phyloP scores from a whole-genome alignment of 768 basidiomycete genomes.

The Rhodotorula graminis region DNA sequence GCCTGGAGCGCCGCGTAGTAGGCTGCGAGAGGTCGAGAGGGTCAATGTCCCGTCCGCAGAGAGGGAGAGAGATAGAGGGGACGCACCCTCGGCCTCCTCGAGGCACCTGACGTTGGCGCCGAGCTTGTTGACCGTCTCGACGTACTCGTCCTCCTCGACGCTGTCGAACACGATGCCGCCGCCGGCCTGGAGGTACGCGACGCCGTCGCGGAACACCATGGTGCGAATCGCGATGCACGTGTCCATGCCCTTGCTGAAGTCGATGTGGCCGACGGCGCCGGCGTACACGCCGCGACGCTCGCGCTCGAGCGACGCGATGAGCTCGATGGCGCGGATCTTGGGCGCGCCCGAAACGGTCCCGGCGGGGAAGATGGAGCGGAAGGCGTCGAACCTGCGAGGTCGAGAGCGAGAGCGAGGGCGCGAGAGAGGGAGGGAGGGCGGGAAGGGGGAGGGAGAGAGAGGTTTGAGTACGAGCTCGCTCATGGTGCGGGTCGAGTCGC shows the following conservation, averaged over 20 bases:
- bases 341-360: conserved; percentile 98
- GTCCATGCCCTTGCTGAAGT: conserved; percentile 86
- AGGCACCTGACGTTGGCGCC: conserved; percentile 78
- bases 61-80: neutral
- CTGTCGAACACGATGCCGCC: conserved; percentile 97
- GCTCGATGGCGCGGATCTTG: conserved; percentile 96
- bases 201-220: conserved; percentile 93
- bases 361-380: conserved; percentile 97
- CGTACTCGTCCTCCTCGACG: conserved; percentile 93
- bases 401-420: neutral
- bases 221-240: conserved; percentile 98
- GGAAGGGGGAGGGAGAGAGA: neutral
- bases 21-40: neutral
- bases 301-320: conserved; percentile 76
- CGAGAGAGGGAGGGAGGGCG: neutral
- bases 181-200: conserved; percentile 81
- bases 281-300: conserved; percentile 92
- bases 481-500: too few relatives aligned
- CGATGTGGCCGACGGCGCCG: conserved; percentile 95
- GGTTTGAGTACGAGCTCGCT: neutral
- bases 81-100: conserved; percentile 76
- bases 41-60: too few relatives aligned
- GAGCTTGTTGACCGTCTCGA: conserved; percentile 93
- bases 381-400: conserved; percentile 78
- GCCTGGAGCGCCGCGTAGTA: conserved; percentile 15